phyloP scores from a whole-genome alignment of 805 yeast genomes.

The Jamesozyma spencerorum region DNA sequence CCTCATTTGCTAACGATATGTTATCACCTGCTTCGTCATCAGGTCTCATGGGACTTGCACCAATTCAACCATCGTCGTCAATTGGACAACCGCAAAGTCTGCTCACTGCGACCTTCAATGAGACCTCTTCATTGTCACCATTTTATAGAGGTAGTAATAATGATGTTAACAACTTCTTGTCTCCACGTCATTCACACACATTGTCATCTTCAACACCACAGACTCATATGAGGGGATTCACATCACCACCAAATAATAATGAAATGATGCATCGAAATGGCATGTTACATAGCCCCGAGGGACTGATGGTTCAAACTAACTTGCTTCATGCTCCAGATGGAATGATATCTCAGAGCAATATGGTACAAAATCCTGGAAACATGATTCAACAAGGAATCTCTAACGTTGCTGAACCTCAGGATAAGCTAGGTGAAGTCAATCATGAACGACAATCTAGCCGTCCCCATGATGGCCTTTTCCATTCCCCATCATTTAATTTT shows the following conservation, averaged over 20 bases:
- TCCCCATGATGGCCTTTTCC: constrained; percentile 9
- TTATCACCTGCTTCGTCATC: background rate
- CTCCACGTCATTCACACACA: constrained; percentile 8
- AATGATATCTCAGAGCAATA: background rate
- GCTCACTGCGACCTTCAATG: constrained; percentile 12
- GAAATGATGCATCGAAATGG: background rate
- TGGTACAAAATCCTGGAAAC: no score
- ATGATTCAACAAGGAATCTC: no score
- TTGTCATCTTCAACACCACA: constrained; percentile 2
- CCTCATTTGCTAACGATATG: background rate
- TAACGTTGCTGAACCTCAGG: background rate
- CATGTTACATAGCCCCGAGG: no score
- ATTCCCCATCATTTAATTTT: constrained; percentile 21
- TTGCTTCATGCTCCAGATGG: background rate
- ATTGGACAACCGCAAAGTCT: constrained; percentile 13
- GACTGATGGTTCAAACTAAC: background rate
- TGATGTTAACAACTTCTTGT: constrained; percentile 1
- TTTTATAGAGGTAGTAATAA: constrained; percentile 2
- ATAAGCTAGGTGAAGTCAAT: background rate
- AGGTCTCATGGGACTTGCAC: background rate
- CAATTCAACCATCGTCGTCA: constrained; percentile 1
- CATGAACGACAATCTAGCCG: background rate
- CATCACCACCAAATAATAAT: background rate
- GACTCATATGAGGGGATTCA: background rate
- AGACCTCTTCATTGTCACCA: constrained; percentile 6